Evolutionary conservation across 306 rosid species (phyloP).

Genomic region (Dryas drummondii): DNA sequence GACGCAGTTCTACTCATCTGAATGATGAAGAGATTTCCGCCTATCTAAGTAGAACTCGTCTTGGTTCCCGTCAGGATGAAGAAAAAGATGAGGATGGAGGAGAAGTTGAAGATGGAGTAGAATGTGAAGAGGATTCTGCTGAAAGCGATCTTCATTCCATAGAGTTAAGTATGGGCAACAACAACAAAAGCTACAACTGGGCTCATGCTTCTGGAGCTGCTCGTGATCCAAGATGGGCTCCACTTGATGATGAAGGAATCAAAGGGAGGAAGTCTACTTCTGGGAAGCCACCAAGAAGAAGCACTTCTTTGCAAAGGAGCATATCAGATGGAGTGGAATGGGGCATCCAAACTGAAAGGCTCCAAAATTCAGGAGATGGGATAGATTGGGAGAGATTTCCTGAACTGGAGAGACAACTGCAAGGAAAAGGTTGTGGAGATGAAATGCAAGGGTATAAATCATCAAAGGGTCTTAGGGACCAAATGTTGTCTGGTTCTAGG

Average conservation of each 20-base stretch:
- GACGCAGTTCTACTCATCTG: constrained; percentile 50
- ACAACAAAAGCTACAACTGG: constrained; percentile 71
- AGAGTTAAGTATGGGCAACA: constrained; percentile 88
- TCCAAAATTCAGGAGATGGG: constrained; percentile 61
- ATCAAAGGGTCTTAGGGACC: constrained; percentile 72
- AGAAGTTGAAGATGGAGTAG: constrained; percentile 73
- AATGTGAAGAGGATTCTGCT: constrained; percentile 71
- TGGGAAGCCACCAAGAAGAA: constrained; percentile 64
- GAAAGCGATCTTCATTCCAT: constrained; percentile 94
- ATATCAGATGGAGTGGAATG: constrained; percentile 85
- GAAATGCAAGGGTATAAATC: constrained; percentile 71
- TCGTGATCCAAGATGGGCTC: constrained; percentile 56
- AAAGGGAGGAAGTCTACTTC: constrained; percentile 71
- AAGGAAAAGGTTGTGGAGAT: constrained; percentile 54
- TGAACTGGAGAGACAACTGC: constrained; percentile 63
- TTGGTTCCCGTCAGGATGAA: constrained; percentile 47
- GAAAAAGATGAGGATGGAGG: constrained; percentile 71
- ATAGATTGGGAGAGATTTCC: constrained; percentile 77
- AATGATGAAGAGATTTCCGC: constrained; percentile 66
- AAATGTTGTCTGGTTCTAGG: constrained; percentile 61
- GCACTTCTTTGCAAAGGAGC: constrained; percentile 87
- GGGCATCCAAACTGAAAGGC: constrained; percentile 60
- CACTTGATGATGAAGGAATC: constrained; percentile 51
- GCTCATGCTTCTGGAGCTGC: constrained; percentile 48
- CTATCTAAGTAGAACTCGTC: constrained; percentile 52